These are phyloP conservation scores for Ophidiomyces ophidiicola DNA, from an alignment of 2,329 filamentous ascomycete genomes.

Conservation along the genomic window DNA sequence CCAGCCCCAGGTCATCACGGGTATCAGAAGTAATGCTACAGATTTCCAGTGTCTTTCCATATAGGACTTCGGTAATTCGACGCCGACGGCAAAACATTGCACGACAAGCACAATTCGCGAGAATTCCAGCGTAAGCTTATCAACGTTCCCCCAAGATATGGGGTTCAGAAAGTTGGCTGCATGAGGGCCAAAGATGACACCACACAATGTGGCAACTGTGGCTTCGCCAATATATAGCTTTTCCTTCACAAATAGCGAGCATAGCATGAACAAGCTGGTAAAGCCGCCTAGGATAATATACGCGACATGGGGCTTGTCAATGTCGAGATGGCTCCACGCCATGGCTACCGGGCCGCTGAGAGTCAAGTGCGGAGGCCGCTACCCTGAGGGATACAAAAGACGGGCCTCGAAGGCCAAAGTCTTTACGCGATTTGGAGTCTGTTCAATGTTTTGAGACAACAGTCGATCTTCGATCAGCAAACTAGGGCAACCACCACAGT, in stretches of 20 bases:
- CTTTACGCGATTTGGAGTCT: too few relatives aligned
- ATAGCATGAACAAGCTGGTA: slow-evolving; percentile 95
- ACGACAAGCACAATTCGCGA: slow-evolving; percentile 61
- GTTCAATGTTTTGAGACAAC: neutral
- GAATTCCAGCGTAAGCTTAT: slow-evolving; percentile 57
- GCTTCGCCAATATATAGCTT: slow-evolving; percentile 97
- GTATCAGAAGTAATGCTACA: slow-evolving; percentile 73
- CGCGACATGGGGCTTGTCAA: slow-evolving; percentile 93
- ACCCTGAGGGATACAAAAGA: too few relatives aligned
- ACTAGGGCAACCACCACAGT: slow-evolving; percentile 9
- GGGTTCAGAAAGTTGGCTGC: slow-evolving; percentile 53
- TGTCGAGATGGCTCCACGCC: slow-evolving; percentile 43
- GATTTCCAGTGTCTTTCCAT: slow-evolving; percentile 98
- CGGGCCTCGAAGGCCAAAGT: too few relatives aligned
- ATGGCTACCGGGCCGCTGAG: slow-evolving; percentile 23
- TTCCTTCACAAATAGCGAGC: slow-evolving; percentile 96
- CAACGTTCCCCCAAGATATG: slow-evolving; percentile 51
- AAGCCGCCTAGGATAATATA: slow-evolving; percentile 98
- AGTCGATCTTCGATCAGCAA: neutral
- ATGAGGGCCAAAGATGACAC: slow-evolving; percentile 59
- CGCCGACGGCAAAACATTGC: slow-evolving; percentile 61
- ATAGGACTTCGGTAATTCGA: slow-evolving; percentile 60
- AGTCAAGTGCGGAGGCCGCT: too few relatives aligned
- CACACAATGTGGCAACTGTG: slow-evolving; percentile 66
- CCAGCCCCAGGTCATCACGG: slow-evolving; percentile 93